Base-by-base conservation (phyloP, 257 asterid genomes). In the Paraleonurus japonicus region DNA sequence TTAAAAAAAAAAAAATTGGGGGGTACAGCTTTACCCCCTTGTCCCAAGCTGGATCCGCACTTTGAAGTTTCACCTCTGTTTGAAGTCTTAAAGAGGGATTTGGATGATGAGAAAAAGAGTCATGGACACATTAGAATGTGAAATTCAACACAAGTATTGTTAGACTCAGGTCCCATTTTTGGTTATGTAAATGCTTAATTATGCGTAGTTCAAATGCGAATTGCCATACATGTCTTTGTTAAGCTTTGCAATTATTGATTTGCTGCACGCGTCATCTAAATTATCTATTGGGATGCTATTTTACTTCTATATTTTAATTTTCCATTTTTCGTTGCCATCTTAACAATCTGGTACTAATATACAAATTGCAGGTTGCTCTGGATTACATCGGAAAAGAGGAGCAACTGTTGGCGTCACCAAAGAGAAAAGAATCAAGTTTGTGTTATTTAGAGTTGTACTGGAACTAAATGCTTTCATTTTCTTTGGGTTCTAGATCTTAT, bases 371-470 rank as follows among this genome's bases (percentile, higher is more conserved):
- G 98, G 99, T 94, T 74, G 99, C 99, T 74, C 85, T 94, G 74
- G 99, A 94, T 32, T 94, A 94, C 83, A 94, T 94, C 57, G 97
- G 41, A 94, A 94, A 74, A 84, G 99, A 94, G 99, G 97, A 76
- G 86, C 97, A 45, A 91, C 97, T 57, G 96, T 94, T 75, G 99
- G 99, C 75, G 99, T 94, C 70, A 87, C 99, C 50, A 83, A 68
- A 82, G 99, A 94, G 82, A 94, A 88, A 84, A 94, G 97, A 83
- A 94, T 94, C 65, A 94, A 91, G 97, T 91, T 79, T 66, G 95
- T 76, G 48, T 64, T 72, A 8, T 59, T 77, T 67, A 59, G 55
- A 67, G 53, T 41, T 65, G 43, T 3, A 30, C 32, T 71, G 72
- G 54, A 32, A 35, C 50, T 45, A 37, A 22, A 59, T 11, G 3